These are phyloP conservation scores for Skeletonema marinoi DNA, from an alignment of 108 stramenopile species.

Conservation along the genomic window DNA sequence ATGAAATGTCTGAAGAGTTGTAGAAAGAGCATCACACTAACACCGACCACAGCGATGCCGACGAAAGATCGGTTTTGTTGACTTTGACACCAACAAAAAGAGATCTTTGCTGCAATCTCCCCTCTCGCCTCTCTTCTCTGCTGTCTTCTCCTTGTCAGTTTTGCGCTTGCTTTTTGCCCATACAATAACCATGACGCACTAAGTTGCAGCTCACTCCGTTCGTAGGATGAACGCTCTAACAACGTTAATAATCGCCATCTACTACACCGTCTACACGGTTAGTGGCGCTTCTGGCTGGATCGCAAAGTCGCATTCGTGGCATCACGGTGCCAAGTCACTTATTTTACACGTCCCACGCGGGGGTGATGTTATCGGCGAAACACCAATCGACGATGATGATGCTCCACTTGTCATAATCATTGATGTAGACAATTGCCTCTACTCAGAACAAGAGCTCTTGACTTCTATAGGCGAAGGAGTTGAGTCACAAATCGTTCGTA, in stretches of 20 bases:
- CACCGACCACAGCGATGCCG: too few relatives aligned
- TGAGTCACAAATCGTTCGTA: constrained; percentile 76
- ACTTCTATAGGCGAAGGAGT: constrained; percentile 45
- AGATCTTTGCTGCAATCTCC: too few relatives aligned
- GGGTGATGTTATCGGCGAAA: not conserved
- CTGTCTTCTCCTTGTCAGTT: too few relatives aligned
- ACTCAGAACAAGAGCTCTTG: constrained; percentile 50
- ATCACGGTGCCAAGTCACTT: not conserved
- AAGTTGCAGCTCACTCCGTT: too few relatives aligned
- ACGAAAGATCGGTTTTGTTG: too few relatives aligned
- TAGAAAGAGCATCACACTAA: too few relatives aligned
- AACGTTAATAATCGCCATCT: not conserved
- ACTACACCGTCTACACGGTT: not conserved
- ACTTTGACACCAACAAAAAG: too few relatives aligned
- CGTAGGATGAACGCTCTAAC: not conserved
- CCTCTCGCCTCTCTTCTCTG: too few relatives aligned
- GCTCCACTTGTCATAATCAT: constrained; percentile 37
- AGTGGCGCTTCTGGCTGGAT: not conserved
- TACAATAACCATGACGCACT: too few relatives aligned
- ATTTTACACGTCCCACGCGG: not conserved
- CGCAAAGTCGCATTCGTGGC: not conserved
- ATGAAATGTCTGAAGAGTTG: too few relatives aligned
- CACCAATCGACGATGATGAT: not conserved
- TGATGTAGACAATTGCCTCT: constrained; percentile 89
- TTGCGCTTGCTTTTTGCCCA: too few relatives aligned